Base-by-base conservation (phyloP, 441 rosid genomes). In the Metrosideros polymorpha region DNA sequence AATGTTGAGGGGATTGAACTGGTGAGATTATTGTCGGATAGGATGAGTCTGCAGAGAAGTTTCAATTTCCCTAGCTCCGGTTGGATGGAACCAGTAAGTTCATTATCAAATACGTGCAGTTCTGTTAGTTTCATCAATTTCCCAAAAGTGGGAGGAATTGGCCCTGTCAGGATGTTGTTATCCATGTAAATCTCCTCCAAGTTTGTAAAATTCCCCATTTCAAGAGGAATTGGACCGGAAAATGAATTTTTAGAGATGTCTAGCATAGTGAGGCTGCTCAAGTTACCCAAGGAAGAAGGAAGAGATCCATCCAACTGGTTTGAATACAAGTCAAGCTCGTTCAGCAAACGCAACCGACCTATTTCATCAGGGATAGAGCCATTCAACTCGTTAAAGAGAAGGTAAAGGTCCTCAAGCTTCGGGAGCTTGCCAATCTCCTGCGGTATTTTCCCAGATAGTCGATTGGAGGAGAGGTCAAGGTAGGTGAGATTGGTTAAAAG, bases 351-450 rank as follows among this genome's bases (percentile, higher is more conserved):
- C 2, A 91, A 66, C 7, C 49, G 59, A 8, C 92, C 92, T 19
- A 91, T 66, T 45, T 90, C 90, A 30, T 56, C 9, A 9, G 92
- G 94, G 66, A 93, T 90, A 1, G 90, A 79, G 43, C 94, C 92
- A 51, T 54, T 88, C 17, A 92, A 84, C 10, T 61, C 61, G 17
- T 91, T 91, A 2, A n/a, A 22, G 7, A 29, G 6, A 49, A 94
- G 87, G 56, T 86, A 85, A n/a, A 93, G 82, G 29, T 53, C 82
- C 12, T 86, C 19, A 3, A 92, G 88, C n/a, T 87, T 87, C 25
- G 66, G 85, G 3, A 92, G 54, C 6, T 54, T 79, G 43, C 93
- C 88, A 45, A 93, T 88, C 77, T 91, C 88, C 7, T 71, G 82
- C 15, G 93, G 93, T 45, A 92, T 90, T 2, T 4, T 29, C 0